Base-by-base conservation (phyloP, 2,329 filamentous ascomycete genomes). In the Corinectria fuckeliana region DNA sequence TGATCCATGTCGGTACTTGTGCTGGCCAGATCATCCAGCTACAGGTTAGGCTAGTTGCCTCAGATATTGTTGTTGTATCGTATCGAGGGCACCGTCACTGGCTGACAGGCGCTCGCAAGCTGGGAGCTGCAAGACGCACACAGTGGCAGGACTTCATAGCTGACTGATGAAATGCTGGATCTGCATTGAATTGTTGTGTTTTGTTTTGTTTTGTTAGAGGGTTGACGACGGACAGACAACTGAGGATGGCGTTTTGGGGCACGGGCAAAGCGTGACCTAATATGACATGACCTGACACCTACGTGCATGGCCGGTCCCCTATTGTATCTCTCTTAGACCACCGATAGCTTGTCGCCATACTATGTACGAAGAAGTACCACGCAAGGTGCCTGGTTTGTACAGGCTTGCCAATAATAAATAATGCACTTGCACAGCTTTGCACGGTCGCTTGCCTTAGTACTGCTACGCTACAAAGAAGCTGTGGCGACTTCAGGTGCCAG, bases 271-370 rank as follows among this genome's bases (percentile, higher is more conserved):
- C 66, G 66, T 70, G 68, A 70, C 68, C 68, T 70, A 68, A 67
- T 63, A 70, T 70, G 68, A 69, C 66, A 64, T 70, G 68, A 66
- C 66, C 61, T 64, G 58, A 55, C 61, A 62, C 51, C 63, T 70
- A 60, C 60, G 56, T 67, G 57, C 56, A 56, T 64, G 44, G 56
- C 60, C 48, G 13, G 25, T 41, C 50, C 20, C 50, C 32, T 8
- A 36, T 16, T 16, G n/a, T 36, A 7, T 36, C 26, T 28, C 30
- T 32, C 10, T 13, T n/a, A 6, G 30, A 34, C 14, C 13, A n/a
- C 14, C 30, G n/a, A 34, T 14, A 7, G n/a, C n/a, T n/a, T n/a
- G n/a, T n/a, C n/a, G n/a, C n/a, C n/a, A n/a, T n/a, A 34, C 30
- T 6, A 34, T 9, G 28, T 30, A 30, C 28, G 28, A 20, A 39